Evolutionary conservation across 2,329 filamentous ascomycete genomes (phyloP).

Genomic region (Alternaria novae-zelandiae): DNA sequence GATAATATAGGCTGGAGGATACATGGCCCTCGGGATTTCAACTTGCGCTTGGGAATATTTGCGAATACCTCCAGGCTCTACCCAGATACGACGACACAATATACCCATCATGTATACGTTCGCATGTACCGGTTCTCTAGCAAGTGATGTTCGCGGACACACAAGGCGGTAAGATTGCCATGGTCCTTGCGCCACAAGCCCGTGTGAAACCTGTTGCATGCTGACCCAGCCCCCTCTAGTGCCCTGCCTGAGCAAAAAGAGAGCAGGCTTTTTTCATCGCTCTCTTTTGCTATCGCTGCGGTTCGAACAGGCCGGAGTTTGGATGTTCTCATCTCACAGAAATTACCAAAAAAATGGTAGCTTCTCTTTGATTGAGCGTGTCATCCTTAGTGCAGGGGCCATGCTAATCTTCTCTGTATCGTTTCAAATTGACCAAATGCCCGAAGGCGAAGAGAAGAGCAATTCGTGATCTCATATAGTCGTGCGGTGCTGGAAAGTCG

Average conservation of each 20-base stretch:
- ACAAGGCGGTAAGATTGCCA: neutral
- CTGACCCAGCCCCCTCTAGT: neutral
- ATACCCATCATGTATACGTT: neutral
- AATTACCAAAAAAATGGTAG: slow-evolving; percentile 46
- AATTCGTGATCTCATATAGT: rapidly evolving
- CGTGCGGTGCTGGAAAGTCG: neutral
- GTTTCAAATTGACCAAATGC: slow-evolving; percentile 39
- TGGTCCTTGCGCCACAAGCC: neutral
- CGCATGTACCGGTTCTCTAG: rapidly evolving
- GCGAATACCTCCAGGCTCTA: neutral
- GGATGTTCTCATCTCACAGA: no score
- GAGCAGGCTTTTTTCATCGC: neutral
- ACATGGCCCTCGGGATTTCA: rapidly evolving
- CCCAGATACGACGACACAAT: neutral
- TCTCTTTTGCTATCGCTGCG: neutral
- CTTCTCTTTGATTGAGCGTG: slow-evolving; percentile 57
- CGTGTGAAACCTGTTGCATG: neutral
- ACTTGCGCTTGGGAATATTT: neutral
- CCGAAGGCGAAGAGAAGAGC: slow-evolving; percentile 16
- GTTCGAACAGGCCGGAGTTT: neutral
- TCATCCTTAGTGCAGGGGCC: slow-evolving; percentile 87
- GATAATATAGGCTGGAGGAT: slow-evolving; percentile 27
- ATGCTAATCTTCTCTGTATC: slow-evolving; percentile 54
- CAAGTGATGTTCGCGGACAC: neutral
- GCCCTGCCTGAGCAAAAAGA: neutral